These are phyloP conservation scores for Piper betle DNA, from an alignment of 164 flowering plant genomes.

Conservation along the genomic window DNA sequence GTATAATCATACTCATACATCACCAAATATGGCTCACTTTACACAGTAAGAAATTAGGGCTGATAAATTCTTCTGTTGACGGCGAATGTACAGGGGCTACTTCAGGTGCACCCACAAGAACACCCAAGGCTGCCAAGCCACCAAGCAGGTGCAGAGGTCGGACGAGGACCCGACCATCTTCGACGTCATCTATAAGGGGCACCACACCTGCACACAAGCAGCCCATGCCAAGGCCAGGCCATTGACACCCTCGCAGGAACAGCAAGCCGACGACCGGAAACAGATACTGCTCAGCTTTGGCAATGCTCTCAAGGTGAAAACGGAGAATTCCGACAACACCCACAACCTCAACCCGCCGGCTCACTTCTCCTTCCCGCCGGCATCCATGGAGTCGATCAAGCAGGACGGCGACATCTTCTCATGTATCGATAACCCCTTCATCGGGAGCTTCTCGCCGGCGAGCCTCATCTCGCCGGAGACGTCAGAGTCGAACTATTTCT, in stretches of 20 bases:
- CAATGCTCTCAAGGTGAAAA: constrained; percentile 23
- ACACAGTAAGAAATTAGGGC: neutral
- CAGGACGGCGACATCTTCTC: constrained; percentile 16
- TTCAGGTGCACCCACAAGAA: constrained; percentile 80
- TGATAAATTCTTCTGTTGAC: neutral
- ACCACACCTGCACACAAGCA: constrained; percentile 48
- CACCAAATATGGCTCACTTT: too few relatives aligned
- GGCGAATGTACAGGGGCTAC: constrained; percentile 57
- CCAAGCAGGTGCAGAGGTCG: constrained; percentile 89
- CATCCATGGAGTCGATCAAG: constrained; percentile 5
- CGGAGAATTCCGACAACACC: constrained; percentile 20
- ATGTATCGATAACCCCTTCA: constrained; percentile 11
- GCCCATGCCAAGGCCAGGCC: constrained; percentile 8
- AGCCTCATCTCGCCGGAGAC: constrained; percentile 40
- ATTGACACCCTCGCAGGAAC: neutral
- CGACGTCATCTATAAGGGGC: constrained; percentile 67
- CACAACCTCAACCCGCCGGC: constrained; percentile 16
- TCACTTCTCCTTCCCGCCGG: constrained; percentile 28
- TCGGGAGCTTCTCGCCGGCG: constrained; percentile 15
- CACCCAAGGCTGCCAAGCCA: constrained; percentile 61
- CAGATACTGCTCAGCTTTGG: constrained; percentile 17
- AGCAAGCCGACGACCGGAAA: neutral
- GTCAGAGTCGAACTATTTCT: constrained; percentile 44
- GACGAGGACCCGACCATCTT: constrained; percentile 64
- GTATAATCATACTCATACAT: too few relatives aligned